A percentile compares a stretch with the other conserved stretches of the same genome.
These are phyloP conservation scores for Talaromyces islandicus DNA, from an alignment of 2,329 filamentous ascomycete genomes.

Conservation along the genomic window DNA sequence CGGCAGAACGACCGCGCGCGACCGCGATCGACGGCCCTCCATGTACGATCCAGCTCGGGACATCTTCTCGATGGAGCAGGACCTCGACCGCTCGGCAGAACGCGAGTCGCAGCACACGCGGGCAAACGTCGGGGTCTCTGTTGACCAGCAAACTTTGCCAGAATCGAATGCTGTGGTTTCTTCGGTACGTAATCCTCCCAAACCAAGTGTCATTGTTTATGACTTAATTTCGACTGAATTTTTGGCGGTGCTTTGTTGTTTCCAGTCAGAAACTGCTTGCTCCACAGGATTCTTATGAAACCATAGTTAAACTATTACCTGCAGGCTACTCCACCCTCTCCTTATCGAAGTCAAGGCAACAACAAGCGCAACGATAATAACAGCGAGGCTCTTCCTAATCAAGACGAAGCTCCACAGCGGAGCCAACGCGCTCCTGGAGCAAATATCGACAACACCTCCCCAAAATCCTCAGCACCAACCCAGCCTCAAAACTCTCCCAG, in stretches of 20 bases:
- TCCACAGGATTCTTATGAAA: neutral
- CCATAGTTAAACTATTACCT: slow-evolving; percentile 9
- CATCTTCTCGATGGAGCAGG: slow-evolving; percentile 20
- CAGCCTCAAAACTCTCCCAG: neutral
- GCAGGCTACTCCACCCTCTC: slow-evolving; percentile 11
- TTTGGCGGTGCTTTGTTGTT: neutral
- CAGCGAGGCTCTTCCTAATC: neutral
- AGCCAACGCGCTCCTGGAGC: neutral
- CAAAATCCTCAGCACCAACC: neutral
- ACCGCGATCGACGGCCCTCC: slow-evolving; percentile 12
- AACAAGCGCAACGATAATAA: neutral
- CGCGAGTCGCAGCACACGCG: slow-evolving; percentile 5
- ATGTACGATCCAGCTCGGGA: slow-evolving; percentile 31
- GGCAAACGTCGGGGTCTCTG: neutral
- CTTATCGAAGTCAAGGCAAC: neutral
- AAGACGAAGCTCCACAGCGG: slow-evolving; percentile 2
- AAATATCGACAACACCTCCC: neutral
- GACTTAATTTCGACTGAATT: neutral
- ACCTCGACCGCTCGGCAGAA: slow-evolving; percentile 18
- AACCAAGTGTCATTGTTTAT: neutral
- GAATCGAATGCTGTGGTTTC: neutral
- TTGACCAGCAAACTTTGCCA: slow-evolving; percentile 2
- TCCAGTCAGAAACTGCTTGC: neutral
- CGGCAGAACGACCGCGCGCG: neutral
- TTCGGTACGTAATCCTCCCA: slow-evolving; percentile 1